Conservation (phyloP, 768 basidiomycete species). For the Boletus patriciae region DNA sequence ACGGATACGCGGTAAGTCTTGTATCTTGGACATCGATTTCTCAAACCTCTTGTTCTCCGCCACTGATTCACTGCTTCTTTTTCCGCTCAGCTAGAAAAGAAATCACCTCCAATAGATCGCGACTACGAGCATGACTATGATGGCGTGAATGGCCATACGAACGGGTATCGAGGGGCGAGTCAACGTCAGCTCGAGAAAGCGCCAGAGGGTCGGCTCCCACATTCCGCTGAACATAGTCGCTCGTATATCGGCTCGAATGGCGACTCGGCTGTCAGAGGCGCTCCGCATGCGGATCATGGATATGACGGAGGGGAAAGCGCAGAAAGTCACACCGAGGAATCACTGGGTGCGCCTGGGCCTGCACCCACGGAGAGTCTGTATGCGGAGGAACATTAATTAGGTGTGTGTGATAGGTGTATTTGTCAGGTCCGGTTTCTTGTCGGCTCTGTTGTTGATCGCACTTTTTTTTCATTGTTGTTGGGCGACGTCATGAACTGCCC, state of each 20-base stretch:
- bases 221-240: constrained; percentile 6
- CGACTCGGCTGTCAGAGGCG: constrained; percentile 7
- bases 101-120: constrained; percentile 23
- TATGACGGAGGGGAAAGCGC: constrained; percentile 6
- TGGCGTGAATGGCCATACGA: constrained; percentile 1
- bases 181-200: constrained; percentile 73
- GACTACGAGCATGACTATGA: background rate
- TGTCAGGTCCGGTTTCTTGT: background rate
- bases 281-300: constrained; percentile 11
- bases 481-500: background rate
- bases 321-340: constrained; percentile 3
- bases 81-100: constrained; percentile 47
- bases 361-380: constrained; percentile 37
- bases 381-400: constrained; percentile 24
- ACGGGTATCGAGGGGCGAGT: constrained; percentile 45
- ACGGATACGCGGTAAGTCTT: constrained; percentile 63
- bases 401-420: background rate
- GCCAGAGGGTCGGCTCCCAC: constrained; percentile 54
- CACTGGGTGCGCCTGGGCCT: constrained; percentile 26
- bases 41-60: background rate
- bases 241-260: constrained; percentile 10
- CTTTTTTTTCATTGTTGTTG: background rate
- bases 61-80: constrained; percentile 5
- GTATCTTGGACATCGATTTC: background rate
- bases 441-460: background rate